These are phyloP conservation scores for Colletotrichum sp. DNA, from an alignment of 2,329 filamentous ascomycete species.

Conservation along the genomic window DNA sequence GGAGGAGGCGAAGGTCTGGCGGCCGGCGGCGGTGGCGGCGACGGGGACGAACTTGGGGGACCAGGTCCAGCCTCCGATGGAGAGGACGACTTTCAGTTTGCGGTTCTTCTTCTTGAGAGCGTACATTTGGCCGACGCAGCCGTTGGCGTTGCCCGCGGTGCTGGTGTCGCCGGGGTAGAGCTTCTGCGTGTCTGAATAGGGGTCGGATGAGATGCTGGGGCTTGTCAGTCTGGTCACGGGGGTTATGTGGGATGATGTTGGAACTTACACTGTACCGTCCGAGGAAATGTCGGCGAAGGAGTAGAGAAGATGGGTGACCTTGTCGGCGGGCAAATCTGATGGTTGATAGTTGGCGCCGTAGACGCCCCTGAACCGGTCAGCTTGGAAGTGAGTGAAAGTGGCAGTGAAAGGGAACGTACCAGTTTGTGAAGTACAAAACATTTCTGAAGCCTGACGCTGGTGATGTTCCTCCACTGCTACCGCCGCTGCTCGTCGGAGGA, in stretches of 20 bases:
- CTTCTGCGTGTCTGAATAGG: slow-evolving; percentile 68
- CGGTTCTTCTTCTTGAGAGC: slow-evolving; percentile 78
- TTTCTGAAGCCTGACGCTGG: slow-evolving; percentile 33
- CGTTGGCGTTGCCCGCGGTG: slow-evolving; percentile 70
- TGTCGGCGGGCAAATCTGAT: slow-evolving; percentile 68
- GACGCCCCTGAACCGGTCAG: slow-evolving; percentile 37
- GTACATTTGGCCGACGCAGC: slow-evolving; percentile 78
- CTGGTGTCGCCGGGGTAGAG: slow-evolving; percentile 69
- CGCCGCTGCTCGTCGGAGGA: background rate
- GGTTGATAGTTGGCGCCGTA: slow-evolving; percentile 61
- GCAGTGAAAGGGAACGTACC: slow-evolving; percentile 37
- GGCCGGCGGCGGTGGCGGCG: slow-evolving; percentile 64
- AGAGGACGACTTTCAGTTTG: slow-evolving; percentile 79
- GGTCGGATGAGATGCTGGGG: slow-evolving; percentile 59
- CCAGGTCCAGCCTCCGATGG: slow-evolving; percentile 83
- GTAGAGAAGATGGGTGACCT: slow-evolving; percentile 78
- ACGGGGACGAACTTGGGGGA: slow-evolving; percentile 71
- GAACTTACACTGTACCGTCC: slow-evolving; percentile 51
- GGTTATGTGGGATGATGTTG: slow-evolving; percentile 9
- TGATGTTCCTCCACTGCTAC: background rate
- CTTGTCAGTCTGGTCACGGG: slow-evolving; percentile 11
- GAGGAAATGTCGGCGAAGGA: slow-evolving; percentile 52
- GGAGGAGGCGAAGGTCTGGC: slow-evolving; percentile 69
- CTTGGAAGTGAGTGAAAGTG: background rate
- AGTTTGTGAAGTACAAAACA: slow-evolving; percentile 60